Conservation (phyloP, 2,329 filamentous ascomycete genomes). For the Pseudogymnoascus sp. region DNA sequence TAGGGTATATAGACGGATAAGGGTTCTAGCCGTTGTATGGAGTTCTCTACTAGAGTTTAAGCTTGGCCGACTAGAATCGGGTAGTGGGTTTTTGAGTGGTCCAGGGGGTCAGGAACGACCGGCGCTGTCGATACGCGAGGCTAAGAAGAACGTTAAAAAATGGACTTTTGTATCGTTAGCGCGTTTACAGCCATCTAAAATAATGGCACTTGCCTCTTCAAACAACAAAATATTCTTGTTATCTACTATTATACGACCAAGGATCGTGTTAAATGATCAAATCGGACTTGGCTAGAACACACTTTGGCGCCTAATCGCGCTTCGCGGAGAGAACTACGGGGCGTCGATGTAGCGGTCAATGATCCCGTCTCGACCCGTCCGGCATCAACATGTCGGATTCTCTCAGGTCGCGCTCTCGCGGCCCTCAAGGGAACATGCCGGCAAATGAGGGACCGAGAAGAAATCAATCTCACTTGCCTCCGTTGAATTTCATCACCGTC, state of each 20-base stretch:
- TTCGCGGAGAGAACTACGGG: neutral
- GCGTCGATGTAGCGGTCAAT: neutral
- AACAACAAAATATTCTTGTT: neutral
- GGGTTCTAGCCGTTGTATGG: neutral
- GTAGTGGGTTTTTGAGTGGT: neutral
- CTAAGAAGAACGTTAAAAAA: neutral
- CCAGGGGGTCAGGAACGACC: neutral
- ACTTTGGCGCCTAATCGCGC: neutral
- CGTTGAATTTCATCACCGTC: conserved; percentile 53
- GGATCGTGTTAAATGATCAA: neutral
- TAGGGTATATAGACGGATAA: no score
- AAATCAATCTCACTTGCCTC: conserved; percentile 26
- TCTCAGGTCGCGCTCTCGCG: neutral
- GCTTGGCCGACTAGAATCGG: no score
- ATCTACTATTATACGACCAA: neutral
- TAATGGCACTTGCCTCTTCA: neutral
- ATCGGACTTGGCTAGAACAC: neutral
- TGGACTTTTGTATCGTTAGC: neutral
- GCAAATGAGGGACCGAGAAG: neutral
- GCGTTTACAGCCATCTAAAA: neutral
- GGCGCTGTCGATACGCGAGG: neutral
- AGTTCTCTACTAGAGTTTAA: neutral
- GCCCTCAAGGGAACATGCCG: neutral
- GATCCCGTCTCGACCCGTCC: neutral
- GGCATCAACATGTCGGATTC: neutral